These are phyloP conservation scores for Moesziomyces globuligerus DNA, from an alignment of 1,284 basidiomycete genomes.

Conservation along the genomic window DNA sequence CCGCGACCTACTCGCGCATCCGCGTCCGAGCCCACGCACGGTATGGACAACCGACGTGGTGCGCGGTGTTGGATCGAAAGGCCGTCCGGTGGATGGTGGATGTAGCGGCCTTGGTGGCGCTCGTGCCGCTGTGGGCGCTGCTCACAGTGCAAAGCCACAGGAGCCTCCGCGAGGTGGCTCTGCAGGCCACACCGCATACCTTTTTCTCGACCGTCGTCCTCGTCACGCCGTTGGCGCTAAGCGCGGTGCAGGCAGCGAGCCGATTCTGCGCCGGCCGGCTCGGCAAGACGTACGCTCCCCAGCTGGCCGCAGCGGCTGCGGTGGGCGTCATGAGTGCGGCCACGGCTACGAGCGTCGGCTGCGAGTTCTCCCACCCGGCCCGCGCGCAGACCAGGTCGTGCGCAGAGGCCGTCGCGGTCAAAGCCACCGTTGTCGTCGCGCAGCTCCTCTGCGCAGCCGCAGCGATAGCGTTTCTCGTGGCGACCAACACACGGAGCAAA, in stretches of 20 bases:
- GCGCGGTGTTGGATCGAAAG: too few relatives aligned
- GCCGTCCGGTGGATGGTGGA: too few relatives aligned
- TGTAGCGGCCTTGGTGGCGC: too few relatives aligned
- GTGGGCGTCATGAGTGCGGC: neutral
- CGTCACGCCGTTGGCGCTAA: neutral
- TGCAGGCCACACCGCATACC: neutral
- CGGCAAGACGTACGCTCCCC: neutral
- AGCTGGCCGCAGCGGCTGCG: neutral
- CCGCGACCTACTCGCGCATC: too few relatives aligned
- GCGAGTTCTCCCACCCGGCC: neutral
- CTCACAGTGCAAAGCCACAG: too few relatives aligned
- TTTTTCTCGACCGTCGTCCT: slow-evolving; percentile 5
- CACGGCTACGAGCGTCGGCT: neutral
- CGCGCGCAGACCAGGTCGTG: neutral
- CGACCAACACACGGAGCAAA: neutral
- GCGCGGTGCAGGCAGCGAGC: slow-evolving; percentile 1
- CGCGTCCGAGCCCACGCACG: too few relatives aligned
- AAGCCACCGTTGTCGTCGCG: slow-evolving; percentile 2
- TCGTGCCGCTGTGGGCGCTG: too few relatives aligned
- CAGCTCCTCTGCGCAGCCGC: slow-evolving; percentile 1
- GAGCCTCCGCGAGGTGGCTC: too few relatives aligned
- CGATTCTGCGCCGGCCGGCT: too few relatives aligned
- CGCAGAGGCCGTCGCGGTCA: neutral
- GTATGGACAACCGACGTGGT: too few relatives aligned
- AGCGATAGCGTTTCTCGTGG: neutral